Evolutionary conservation across 352 stramenopile species (phyloP), one percentile per base, ranked within the genome.

Genomic region (Globisporangium cederbergense): DNA sequence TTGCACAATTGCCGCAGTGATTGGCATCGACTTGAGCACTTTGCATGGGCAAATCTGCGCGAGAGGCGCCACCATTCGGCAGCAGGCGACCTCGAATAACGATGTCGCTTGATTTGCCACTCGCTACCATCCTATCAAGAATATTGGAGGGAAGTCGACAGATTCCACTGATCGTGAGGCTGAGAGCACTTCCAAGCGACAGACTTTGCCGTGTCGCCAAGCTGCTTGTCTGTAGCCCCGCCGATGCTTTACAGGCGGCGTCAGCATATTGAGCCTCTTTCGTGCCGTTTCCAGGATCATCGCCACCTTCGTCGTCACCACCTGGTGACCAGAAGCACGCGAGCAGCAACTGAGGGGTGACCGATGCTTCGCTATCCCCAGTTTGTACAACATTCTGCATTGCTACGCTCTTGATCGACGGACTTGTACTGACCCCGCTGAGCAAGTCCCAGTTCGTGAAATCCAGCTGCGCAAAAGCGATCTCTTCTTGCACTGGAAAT

Each of bases 141-240:
- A 67, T 2, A 6, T 7, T 32, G 2, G n/a, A 20, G 3, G 54
- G 25, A 3, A 57, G 6, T 18, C 50, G 43, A 36, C 62, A 67
- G 3, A 67, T 53, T 4, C 62, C 62, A 20, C 10, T 25, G 5
- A 67, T 20, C 14, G 43, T 32, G 9, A 67, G 20, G 2, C 5
- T 25, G 11, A 67, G 22, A 14, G 34, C 50, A 28, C 54, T 59
- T 11, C 62, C 62, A 3, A 67, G 45, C 5, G 45, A 18, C 18
- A 67, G 20, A 36, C 22, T 58, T 13, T 0, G 42, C 46, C 8
- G 22, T 13, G 20, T 2, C 38, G 20, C 32, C 32, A 36, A 13
- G n/a, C 3, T 9, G 22, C n/a, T 36, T n/a, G 57, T 22, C 36
- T 18, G 11, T 16, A 22, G 43, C 18, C 10, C 42, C 16, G 9